Evolutionary conservation across 257 asterid species (phyloP).

Genomic region (Craterostigma plantagineum): DNA sequence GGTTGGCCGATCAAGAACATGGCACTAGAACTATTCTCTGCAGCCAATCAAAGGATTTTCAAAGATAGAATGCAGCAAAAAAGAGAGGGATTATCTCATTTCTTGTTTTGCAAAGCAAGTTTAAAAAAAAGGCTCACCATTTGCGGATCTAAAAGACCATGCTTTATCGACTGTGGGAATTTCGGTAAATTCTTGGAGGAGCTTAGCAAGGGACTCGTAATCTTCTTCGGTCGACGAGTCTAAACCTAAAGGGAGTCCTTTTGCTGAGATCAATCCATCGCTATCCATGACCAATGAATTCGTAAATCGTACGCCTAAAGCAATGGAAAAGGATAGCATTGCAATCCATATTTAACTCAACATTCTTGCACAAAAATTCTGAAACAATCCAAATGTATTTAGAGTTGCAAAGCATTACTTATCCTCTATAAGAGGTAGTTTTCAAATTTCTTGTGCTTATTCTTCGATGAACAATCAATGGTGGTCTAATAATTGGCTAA

Average conservation of each 20-base stretch:
- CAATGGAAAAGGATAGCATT: too few species aligned
- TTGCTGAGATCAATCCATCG: constrained; percentile 18
- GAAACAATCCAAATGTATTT: too few species aligned
- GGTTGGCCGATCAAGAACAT: constrained; percentile 71
- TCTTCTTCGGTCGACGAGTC: constrained; percentile 41
- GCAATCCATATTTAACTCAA: too few species aligned
- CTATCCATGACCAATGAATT: constrained; percentile 22
- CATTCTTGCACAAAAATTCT: too few species aligned
- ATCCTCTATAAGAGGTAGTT: too few species aligned
- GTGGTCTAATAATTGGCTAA: too few species aligned
- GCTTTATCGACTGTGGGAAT: constrained; percentile 75
- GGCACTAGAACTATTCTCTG: constrained; percentile 46
- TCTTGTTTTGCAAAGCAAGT: background rate
- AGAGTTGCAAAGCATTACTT: too few species aligned
- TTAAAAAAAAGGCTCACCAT: constrained; percentile 21
- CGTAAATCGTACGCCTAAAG: too few species aligned
- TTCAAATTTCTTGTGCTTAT: too few species aligned
- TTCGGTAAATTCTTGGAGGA: constrained; percentile 51
- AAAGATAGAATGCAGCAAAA: background rate
- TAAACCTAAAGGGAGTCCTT: constrained; percentile 16
- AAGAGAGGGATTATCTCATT: background rate
- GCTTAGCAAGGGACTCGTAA: constrained; percentile 29
- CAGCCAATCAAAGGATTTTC: constrained; percentile 6
- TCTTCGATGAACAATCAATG: too few species aligned
- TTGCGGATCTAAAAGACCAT: constrained; percentile 54